Base-by-base conservation (phyloP, 2,329 filamentous ascomycete genomes). In the Torrubiella hemipterigena region DNA sequence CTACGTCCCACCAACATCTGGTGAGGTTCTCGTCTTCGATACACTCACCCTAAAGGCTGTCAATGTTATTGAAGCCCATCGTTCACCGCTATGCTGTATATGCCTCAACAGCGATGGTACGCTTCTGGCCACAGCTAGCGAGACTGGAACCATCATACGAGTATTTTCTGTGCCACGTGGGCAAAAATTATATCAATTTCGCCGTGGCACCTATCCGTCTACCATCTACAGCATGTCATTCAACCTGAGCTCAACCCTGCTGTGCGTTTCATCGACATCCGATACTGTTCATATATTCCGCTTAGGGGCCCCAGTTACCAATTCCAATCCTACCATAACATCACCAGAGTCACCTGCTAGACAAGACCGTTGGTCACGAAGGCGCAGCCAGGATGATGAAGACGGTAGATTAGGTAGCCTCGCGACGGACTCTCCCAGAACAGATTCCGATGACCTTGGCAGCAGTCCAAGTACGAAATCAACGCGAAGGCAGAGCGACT, bases 201-300 rank as follows among this genome's bases (percentile, higher is more conserved):
- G 91, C 37, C 77, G 91, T 41, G 91, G 91, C 26, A 95, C 89
- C 3, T 95, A 95, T 56, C 91, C 91, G 1, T 87, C 87, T 2
- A 81, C 84, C 24, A 98, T 98, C 44, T 95, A 87, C 60, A 93
- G 86, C 71, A 95, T 98, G 86, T 93, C 87, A 2, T 98, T 98
- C 61, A 98, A 98, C 55, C 77, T 86, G 30, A 86, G 82, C 36
- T 93, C 87, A 3, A 94, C 87, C 2, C 66, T 98, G 9, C 72
- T 98, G 21, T 95, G 87, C 48, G 87, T 98, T 24, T 96, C 91
- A 5, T 96, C 89, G 4, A 87, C 86, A 2, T 93, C 87, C 1
- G 91, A 98, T 48, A 98, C 91, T 0, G 80, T 98, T 8, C 91
- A 98, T 52, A 86, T 98, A 31, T 98, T 98, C 63, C 84, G 87